These are phyloP conservation scores for Backusella westeae DNA, from an alignment of 192 early-diverging fungal genomes.

Conservation along the genomic window DNA sequence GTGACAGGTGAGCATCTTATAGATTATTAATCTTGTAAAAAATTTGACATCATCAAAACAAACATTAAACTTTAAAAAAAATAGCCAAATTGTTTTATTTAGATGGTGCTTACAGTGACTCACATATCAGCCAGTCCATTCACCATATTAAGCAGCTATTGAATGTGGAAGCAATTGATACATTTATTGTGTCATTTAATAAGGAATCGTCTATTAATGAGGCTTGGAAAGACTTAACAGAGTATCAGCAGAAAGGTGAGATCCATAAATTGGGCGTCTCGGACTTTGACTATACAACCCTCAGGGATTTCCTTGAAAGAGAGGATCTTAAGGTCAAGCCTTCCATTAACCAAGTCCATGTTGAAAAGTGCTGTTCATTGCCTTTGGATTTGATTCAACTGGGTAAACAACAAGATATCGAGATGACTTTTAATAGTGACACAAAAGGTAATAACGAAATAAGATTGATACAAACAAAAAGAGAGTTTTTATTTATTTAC, in stretches of 20 bases:
- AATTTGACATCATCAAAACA: slow-evolving; percentile 9
- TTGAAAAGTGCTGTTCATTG: slow-evolving; percentile 45
- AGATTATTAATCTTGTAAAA: not conserved
- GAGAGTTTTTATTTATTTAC: not conserved
- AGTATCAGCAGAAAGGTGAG: slow-evolving; percentile 29
- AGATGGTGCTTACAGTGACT: not conserved
- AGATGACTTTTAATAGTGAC: slow-evolving; percentile 47
- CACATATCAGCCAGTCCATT: slow-evolving; percentile 22
- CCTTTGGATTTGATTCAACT: slow-evolving; percentile 44
- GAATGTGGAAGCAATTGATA: slow-evolving; percentile 30
- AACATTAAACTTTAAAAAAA: slow-evolving; percentile 23
- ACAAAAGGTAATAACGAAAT: slow-evolving; percentile 33
- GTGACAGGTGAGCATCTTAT: slow-evolving; percentile 18
- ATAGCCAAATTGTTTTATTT: slow-evolving; percentile 38
- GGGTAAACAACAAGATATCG: slow-evolving; percentile 40
- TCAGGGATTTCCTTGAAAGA: slow-evolving; percentile 31
- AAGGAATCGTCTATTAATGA: slow-evolving; percentile 17
- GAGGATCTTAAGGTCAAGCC: slow-evolving; percentile 28
- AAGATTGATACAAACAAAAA: not conserved
- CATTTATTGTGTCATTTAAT: slow-evolving; percentile 26
- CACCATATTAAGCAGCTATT: slow-evolving; percentile 23
- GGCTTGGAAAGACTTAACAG: slow-evolving; percentile 38
- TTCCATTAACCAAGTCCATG: slow-evolving; percentile 47
- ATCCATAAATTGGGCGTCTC: slow-evolving; percentile 47
- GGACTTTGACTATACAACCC: slow-evolving; percentile 40